Evolutionary conservation across 2,329 filamentous ascomycete genomes (phyloP).

Genomic region (Westerdykella aurantiaca): DNA sequence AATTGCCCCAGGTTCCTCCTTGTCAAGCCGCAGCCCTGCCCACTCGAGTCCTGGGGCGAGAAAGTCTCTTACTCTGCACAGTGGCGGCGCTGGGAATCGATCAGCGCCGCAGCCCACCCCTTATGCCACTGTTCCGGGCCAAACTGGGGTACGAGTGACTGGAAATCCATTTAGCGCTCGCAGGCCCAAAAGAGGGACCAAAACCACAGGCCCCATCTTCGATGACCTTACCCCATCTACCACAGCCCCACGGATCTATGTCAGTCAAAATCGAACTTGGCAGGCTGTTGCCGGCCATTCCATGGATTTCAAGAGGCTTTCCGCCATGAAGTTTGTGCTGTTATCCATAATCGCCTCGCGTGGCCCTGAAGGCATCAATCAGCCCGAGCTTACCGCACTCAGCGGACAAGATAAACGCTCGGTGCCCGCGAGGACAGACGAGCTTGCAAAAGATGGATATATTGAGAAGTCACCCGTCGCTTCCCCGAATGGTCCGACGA

Average conservation of each 20-base stretch:
- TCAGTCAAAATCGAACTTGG: slow-evolving; percentile 55
- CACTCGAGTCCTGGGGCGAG: too few relatives aligned
- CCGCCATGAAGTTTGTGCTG: slow-evolving; percentile 51
- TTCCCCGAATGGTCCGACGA: slow-evolving; percentile 47
- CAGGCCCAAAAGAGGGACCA: too few relatives aligned
- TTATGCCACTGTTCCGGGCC: background rate
- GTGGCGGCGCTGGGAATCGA: too few relatives aligned
- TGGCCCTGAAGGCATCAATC: slow-evolving; percentile 51
- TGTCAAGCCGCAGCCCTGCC: too few relatives aligned
- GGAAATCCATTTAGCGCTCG: background rate
- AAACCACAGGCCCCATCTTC: slow-evolving; percentile 13
- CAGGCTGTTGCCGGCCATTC: slow-evolving; percentile 55
- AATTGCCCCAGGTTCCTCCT: too few relatives aligned
- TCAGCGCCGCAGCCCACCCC: background rate
- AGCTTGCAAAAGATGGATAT: slow-evolving; percentile 53
- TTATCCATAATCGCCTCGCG: slow-evolving; percentile 54
- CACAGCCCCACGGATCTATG: slow-evolving; percentile 32
- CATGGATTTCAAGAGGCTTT: slow-evolving; percentile 50
- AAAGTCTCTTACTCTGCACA: too few relatives aligned
- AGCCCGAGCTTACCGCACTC: slow-evolving; percentile 50
- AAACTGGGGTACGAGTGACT: background rate
- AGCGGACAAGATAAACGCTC: slow-evolving; percentile 62
- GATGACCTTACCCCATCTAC: slow-evolving; percentile 19
- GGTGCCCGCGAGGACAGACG: slow-evolving; percentile 56
- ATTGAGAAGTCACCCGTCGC: slow-evolving; percentile 49